These are phyloP conservation scores for Calonectria honghensis DNA, from an alignment of 2,329 filamentous ascomycete species.

Conservation along the genomic window DNA sequence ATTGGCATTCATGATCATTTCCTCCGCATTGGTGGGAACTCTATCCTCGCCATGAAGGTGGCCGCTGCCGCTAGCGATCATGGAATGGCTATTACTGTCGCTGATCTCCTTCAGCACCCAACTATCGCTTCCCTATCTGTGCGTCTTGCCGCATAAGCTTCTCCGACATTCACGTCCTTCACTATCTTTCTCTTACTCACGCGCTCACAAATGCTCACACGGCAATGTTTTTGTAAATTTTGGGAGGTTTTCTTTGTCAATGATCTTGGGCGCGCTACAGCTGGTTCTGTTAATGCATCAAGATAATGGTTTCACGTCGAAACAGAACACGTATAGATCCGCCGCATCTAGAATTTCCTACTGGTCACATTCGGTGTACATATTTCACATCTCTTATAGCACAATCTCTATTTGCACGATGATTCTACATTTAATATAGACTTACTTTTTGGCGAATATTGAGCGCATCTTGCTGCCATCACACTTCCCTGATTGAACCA, in stretches of 20 bases:
- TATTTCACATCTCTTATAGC: background rate
- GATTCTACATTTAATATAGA: constrained; percentile 14
- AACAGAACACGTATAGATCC: constrained; percentile 25
- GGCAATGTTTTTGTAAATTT: background rate
- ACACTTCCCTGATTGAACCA: background rate
- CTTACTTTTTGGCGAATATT: background rate
- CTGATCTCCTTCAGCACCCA: constrained; percentile 59
- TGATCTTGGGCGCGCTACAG: background rate
- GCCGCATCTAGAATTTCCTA: constrained; percentile 26
- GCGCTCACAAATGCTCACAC: constrained; percentile 19
- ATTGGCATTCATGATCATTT: constrained; percentile 42
- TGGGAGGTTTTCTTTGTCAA: constrained; percentile 12
- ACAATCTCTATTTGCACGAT: background rate
- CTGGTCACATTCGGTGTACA: constrained; percentile 14
- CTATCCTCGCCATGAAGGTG: constrained; percentile 56
- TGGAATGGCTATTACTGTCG: constrained; percentile 62
- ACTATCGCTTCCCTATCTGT: constrained; percentile 30
- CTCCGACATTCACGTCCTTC: background rate
- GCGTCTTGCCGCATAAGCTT: constrained; percentile 19
- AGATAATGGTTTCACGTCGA: constrained; percentile 17
- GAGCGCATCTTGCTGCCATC: too few species aligned
- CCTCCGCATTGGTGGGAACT: constrained; percentile 37
- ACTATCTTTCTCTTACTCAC: constrained; percentile 8
- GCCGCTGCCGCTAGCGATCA: constrained; percentile 61
- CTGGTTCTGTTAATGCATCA: constrained; percentile 6